phyloP scores from a whole-genome alignment of 2,329 filamentous ascomycete genomes.

The Geosmithia flava region DNA sequence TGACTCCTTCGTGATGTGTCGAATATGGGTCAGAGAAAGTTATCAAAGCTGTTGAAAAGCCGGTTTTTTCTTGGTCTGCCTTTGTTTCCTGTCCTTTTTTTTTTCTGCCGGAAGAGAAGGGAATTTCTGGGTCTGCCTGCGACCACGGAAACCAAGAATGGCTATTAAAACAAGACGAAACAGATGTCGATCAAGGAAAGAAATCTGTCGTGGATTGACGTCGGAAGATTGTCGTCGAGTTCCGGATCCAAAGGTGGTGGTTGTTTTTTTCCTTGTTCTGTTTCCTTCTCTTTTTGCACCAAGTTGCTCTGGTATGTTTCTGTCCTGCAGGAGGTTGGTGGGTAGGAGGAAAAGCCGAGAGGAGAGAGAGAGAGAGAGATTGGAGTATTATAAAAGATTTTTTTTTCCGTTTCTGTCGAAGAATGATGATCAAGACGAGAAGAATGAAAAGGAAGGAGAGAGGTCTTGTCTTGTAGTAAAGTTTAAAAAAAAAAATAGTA shows the following conservation, averaged over 20 bases:
- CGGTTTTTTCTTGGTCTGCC: not conserved
- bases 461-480: not conserved
- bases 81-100: not conserved
- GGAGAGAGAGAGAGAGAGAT: not conserved
- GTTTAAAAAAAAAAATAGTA: not conserved
- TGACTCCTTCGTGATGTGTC: not conserved
- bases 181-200: not conserved
- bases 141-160: not conserved
- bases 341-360: not conserved
- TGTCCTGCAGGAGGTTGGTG: not conserved
- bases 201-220: not conserved
- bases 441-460: not conserved
- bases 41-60: not conserved
- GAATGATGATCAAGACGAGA: no score
- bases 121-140: not conserved
- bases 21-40: not conserved
- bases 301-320: not conserved
- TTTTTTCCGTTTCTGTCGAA: no score
- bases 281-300: not conserved
- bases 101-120: not conserved
- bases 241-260: no score
- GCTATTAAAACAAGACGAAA: not conserved
- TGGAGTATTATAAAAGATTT: not conserved
- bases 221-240: not conserved
- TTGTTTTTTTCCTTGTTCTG: no score